Evolutionary conservation across 2,329 filamentous ascomycete species (phyloP), one percentile per base, ranked within the genome.

Genomic region (Clarireedia sp.): DNA sequence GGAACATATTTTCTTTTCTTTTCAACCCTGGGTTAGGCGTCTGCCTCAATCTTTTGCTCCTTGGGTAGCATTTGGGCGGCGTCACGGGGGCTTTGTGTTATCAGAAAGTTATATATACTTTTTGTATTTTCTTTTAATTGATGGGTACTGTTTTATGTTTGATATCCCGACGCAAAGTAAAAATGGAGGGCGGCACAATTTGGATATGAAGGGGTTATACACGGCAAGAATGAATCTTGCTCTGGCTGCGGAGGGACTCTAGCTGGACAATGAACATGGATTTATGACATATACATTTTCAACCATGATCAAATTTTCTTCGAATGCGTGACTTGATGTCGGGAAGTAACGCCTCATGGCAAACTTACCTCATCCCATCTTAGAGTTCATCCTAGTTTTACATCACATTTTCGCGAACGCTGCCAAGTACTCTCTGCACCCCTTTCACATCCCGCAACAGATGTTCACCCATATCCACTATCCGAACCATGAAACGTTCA

Each of bases 51-150:
- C 19, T 23, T 10, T 45, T 21, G 19, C 47, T 14, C 23, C 37
- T 48, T 29, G 14, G 23, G 12, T 16, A 48, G 53, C 53, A 55
- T 55, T 16, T 51, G 21, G 29, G 40, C 53, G 53, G 47, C 38
- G 47, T 51, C 23, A 21, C 8, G 47, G 47, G 51, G 21, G 36
- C 29, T 19, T 19, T 29, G 29, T 48, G 21, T 19, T 47, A 47
- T 29, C 16, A 41, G 38, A 41, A 41, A 41, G 17, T 41, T 41
- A 24, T 51, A 45, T 9, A n/a, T 45, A 17, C 21, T 17, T 24
- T 45, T 37, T 44, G 19, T 14, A 23, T 37, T 26, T 52, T 19
- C 9, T 23, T 37, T 26, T 10, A 7, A 21, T n/a, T n/a, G 10
- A 3, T 17, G 46, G 38, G 12, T 17, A n/a, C 17, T 21, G 16